Conservation (phyloP, 2,329 filamentous ascomycete genomes). For the Chalaropsis ovoidea region DNA sequence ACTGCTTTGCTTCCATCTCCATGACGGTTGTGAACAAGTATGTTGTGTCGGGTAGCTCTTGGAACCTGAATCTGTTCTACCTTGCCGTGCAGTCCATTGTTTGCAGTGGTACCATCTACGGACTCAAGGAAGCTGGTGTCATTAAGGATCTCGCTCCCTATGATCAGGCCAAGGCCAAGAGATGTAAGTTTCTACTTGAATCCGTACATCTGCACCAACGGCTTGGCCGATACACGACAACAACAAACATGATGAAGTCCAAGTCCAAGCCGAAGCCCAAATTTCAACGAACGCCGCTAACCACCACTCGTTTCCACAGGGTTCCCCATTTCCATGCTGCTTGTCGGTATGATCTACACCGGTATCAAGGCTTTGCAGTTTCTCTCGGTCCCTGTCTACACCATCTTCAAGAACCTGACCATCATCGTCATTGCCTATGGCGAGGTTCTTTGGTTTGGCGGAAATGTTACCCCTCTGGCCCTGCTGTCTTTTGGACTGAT, state of each 20-base stretch:
- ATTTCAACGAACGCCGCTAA: not conserved
- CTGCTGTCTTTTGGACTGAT: conserved; percentile 93
- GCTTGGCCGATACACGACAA: not conserved
- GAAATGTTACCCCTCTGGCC: conserved; percentile 74
- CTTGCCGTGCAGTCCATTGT: conserved; percentile 84
- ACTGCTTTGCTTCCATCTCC: conserved; percentile 91
- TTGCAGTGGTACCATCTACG: conserved; percentile 73
- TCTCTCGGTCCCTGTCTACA: conserved; percentile 96
- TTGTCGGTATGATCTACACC: conserved; percentile 99
- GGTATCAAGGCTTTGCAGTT: conserved; percentile 91
- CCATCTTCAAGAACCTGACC: conserved; percentile 99
- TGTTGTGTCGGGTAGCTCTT: conserved; percentile 78
- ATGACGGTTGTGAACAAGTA: conserved; percentile 99
- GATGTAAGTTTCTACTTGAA: conserved; percentile 52
- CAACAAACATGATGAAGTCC: not conserved
- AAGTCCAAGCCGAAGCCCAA: not conserved
- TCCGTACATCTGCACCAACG: not conserved
- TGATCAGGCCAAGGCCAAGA: conserved; percentile 78
- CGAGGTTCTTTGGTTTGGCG: conserved; percentile 96
- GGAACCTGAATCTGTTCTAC: conserved; percentile 96
- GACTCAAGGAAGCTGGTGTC: conserved; percentile 68
- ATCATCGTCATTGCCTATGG: conserved; percentile 98
- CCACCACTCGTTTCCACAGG: conserved; percentile 41
- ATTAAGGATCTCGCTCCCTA: conserved; percentile 76
- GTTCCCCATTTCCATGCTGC: conserved; percentile 91